phyloP scores from a whole-genome alignment of 2,329 filamentous ascomycete species.

The Blumeria graminis region DNA sequence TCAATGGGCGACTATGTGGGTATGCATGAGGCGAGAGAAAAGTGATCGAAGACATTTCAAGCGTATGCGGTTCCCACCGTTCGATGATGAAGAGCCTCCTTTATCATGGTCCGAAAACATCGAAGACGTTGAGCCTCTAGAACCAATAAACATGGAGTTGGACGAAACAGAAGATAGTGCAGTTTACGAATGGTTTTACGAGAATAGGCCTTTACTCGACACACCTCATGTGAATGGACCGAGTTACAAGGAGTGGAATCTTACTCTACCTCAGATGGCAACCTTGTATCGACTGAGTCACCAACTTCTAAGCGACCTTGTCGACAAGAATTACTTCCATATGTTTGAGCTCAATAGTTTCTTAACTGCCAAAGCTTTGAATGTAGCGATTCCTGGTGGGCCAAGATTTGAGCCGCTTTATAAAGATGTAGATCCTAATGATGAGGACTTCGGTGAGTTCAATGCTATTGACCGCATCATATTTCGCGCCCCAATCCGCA shows the following conservation, averaged over 20 bases:
- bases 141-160: constrained; percentile 96
- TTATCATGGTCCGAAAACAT: constrained; percentile 97
- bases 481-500: constrained; percentile 82
- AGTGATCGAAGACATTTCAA: constrained; percentile 91
- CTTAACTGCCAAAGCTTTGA: constrained; percentile 84
- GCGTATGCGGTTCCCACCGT: constrained; percentile 94
- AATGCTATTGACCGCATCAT: constrained; percentile 99
- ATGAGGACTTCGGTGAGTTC: constrained; percentile 98
- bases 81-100: constrained; percentile 94
- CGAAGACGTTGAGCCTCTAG: constrained; percentile 88
- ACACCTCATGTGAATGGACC: constrained; percentile 87
- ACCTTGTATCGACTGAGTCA: constrained; percentile 79
- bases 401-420: constrained; percentile 92
- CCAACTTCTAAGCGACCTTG: constrained; percentile 71
- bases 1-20: constrained; percentile 99
- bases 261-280: constrained; percentile 85
- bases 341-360: constrained; percentile 93
- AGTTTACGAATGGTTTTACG: constrained; percentile 94
- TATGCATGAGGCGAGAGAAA: constrained; percentile 94
- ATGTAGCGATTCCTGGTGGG: constrained; percentile 91
- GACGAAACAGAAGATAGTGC: constrained; percentile 81
- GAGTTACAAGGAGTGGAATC: constrained; percentile 91
- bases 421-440: constrained; percentile 96
- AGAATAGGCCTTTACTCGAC: constrained; percentile 72
- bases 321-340: constrained; percentile 94